Conservation (phyloP, 2,329 filamentous ascomycete genomes). For the Colletotrichum sp. region DNA sequence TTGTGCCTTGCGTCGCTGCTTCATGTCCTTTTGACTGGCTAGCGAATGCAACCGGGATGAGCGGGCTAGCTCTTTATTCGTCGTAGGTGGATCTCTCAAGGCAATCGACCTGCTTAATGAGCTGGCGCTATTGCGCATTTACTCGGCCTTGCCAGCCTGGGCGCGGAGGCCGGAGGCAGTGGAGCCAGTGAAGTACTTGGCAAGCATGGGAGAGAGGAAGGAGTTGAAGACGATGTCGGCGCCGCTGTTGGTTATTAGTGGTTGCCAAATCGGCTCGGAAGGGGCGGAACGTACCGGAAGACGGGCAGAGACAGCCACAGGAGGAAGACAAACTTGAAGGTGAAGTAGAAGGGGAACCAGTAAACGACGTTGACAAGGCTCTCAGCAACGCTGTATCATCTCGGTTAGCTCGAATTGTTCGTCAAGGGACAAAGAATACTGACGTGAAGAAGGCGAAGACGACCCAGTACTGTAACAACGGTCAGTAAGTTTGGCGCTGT, state of each 20-base stretch:
- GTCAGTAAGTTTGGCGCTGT: slow-evolving; percentile 7
- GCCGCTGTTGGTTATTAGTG: slow-evolving; percentile 63
- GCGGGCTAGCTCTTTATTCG: slow-evolving; percentile 10
- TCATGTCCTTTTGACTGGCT: slow-evolving; percentile 14
- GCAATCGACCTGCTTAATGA: slow-evolving; percentile 17
- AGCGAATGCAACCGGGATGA: neutral
- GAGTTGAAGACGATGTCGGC: slow-evolving; percentile 97
- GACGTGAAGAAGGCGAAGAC: slow-evolving; percentile 81
- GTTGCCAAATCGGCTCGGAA: neutral
- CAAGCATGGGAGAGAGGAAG: slow-evolving; percentile 88
- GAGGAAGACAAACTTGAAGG: slow-evolving; percentile 98
- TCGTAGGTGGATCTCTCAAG: slow-evolving; percentile 16
- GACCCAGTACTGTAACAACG: slow-evolving; percentile 75
- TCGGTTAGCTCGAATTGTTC: neutral
- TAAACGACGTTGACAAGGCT: slow-evolving; percentile 85
- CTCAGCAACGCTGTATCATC: slow-evolving; percentile 68
- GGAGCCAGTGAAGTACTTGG: slow-evolving; percentile 85
- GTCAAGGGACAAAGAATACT: slow-evolving; percentile 29
- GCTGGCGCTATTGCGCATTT: slow-evolving; percentile 36
- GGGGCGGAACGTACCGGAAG: slow-evolving; percentile 75
- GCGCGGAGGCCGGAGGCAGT: slow-evolving; percentile 88
- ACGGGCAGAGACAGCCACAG: slow-evolving; percentile 97
- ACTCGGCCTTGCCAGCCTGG: slow-evolving; percentile 80
- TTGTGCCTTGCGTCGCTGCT: slow-evolving; percentile 7
- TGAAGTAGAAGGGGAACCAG: slow-evolving; percentile 99